Evolutionary conservation across 345 rosid species (phyloP), one percentile per base, ranked within the genome.

Genomic region (Dipteronia dyeriana): DNA sequence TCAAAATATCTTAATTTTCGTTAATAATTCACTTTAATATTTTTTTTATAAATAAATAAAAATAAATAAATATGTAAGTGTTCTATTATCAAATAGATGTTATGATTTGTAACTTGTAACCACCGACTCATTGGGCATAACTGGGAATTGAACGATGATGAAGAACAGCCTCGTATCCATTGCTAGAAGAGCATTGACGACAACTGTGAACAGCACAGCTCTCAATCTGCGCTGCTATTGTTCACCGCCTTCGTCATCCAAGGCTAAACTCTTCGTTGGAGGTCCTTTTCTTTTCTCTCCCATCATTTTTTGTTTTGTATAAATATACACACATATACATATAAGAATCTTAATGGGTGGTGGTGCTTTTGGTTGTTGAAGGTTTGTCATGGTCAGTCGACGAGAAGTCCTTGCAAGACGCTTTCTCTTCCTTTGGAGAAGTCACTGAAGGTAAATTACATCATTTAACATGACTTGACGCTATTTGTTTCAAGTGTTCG

Each of bases 331-430:
- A 31, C 38, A 0, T 9, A 63, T 34, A 8, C 11, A 51, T 8
- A 19, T n/a, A 16, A 10, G 0, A 1, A 16, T 16, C 7, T 53
- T 59, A 60, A 34, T 51, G 5, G 59, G 65, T 80, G 6, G 3
- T 79, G 6, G 2, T 75, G 63, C 13, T 65, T 57, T 47, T 78
- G 63, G 62, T 13, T 69, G 11, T 70, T 72, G 80, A 77, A 94
- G 98, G 98, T 20, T 79, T 92, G 78, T 94, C 98, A 0, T 88
- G 88, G 91, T 88, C 93, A 5, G 92, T 91, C 25, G 92, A 92
- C 49, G 97, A 94, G 83, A 89, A 88, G 82, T 90, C 96, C 16
- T 83, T 94, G 63, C 85, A 84, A 82, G 93, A 92, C 59, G 92
- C 97, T 26, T 94, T 92, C 90, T 88, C 93, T 69, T 87, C 90